Evolutionary conservation across 2,329 filamentous ascomycete species (phyloP), one percentile per base, ranked within the genome.

Genomic region (Cryphonectria nitschkei): DNA sequence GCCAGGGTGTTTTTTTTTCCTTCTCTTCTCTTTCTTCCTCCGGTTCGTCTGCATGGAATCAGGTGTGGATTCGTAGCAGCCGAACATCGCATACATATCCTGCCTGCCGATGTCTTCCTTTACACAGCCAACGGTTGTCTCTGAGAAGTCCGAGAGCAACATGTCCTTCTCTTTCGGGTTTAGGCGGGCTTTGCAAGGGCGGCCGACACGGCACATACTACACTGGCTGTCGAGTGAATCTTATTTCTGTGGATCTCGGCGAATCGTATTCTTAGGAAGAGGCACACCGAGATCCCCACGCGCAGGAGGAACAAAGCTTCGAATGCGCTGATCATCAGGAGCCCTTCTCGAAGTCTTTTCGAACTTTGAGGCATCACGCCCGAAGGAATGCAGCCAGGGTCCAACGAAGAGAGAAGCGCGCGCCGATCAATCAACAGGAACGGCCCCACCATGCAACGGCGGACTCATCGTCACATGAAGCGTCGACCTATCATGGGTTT

Each of bases 221-320:
- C 41, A n/a, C 43, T 50, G 22, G 22, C 8, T 50, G 22, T 50
- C 46, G 46, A 50, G 46, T 50, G 14, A 56, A 58, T 58, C 54
- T 58, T 58, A 58, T 58, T 58, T 34, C 32, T 58, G 54, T 58
- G 54, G 54, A 58, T 34, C 54, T 50, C 54, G 34, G 2, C 14
- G 52, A 58, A 32, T 58, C 14, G 54, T 34, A 6, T 34, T 16
- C 29, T 34, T 29, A 34, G 29, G n/a, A 8, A 14, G 13, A 56
- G 3, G 46, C 46, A 56, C 50, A 52, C 50, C 50, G 22, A 52
- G 50, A 26, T 22, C 50, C 50, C 50, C 50, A 52, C 22, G 50
- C 3, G 11, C 3, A 56, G 5, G 22, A 56, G 26, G 52, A 29
- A 56, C 22, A 4, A 32, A n/a, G 22, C 22, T 54, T 54, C 52